Conservation (phyloP, 352 stramenopile species). For the Blastocystis sp. region DNA sequence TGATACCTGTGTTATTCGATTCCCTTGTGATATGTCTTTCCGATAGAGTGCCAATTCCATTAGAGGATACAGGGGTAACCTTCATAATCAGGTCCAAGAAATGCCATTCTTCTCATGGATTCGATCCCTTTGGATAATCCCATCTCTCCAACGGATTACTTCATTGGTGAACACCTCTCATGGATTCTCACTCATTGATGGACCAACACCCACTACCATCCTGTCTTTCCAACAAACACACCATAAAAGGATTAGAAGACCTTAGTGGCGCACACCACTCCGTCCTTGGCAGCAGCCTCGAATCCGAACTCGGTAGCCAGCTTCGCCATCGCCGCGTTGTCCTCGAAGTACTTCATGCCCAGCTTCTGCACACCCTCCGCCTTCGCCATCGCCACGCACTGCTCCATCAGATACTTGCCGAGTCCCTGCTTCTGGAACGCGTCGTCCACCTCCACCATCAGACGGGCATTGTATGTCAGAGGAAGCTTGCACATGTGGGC, state of each 20-base stretch:
- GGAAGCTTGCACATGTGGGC: neutral
- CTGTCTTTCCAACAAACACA: too few species aligned
- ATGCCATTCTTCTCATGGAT: too few species aligned
- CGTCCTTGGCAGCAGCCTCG: neutral
- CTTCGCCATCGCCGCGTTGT: slow-evolving; percentile 9
- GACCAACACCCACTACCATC: too few species aligned
- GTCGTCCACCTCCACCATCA: neutral
- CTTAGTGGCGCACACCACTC: slow-evolving; percentile 4
- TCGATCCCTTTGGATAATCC: too few species aligned
- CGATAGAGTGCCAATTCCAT: too few species aligned
- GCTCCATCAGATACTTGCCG: slow-evolving; percentile 30
- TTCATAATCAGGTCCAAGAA: too few species aligned
- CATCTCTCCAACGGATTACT: too few species aligned
- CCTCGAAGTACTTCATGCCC: slow-evolving; percentile 35
- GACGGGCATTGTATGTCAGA: neutral
- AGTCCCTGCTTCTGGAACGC: slow-evolving; percentile 39
- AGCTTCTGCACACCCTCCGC: neutral
- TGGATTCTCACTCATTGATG: too few species aligned
- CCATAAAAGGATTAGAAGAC: slow-evolving; percentile 78
- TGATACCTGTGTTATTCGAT: too few species aligned
- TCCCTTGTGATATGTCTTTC: too few species aligned
- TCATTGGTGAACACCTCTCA: too few species aligned
- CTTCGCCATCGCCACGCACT: slow-evolving; percentile 10
- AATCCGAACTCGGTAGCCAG: slow-evolving; percentile 1
- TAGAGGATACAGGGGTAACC: too few species aligned